Evolutionary conservation across 805 yeast species (phyloP), one percentile per base, ranked within the genome.

Genomic region (Pichia cephalocereana): DNA sequence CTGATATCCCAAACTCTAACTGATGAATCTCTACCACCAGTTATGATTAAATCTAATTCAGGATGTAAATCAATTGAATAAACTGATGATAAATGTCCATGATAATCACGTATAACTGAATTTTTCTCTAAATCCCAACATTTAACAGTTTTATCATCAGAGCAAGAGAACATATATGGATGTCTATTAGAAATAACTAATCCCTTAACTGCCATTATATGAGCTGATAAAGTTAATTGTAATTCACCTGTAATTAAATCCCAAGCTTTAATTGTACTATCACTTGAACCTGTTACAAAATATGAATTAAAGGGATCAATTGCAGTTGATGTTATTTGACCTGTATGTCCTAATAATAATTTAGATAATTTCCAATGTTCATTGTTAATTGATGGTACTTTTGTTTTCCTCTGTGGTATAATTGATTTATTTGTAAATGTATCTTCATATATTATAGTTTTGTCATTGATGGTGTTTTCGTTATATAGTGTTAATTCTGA

Each of bases 41-140:
- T 84, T 9, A 84, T 86, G 14, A 89, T 65, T 8, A 91, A 67
- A 56, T 90, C 95, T 27, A 90, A 66, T 4, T 88, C 86, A 0
- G 98, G 98, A 62, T 91, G 98, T 15, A 89, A 62, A 49, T 82
- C 91, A 40, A 90, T 71, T 0, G 95, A 73, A 59, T 87, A 88
- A 2, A 93, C 86, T 5, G 96, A 95, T 31, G 95, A 86, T 27
- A 87, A 71, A 67, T 93, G 99, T 4, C 99, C 99, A 66, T 90
- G 95, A 64, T 87, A 93, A 57, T 89, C 88, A 48, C 97, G 70
- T 5, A 89, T 77, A 2, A 86, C 79, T 55, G 79, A 79, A 57
- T 90, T 87, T 58, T 80, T 77, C 63, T 91, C 98, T 55, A 93
- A 71, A 69, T 93, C 99, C 97, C 98, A 93, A 65, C 98, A 90